A percentile compares a stretch with the other conserved stretches of the same genome.
Evolutionary conservation across 768 basidiomycete genomes (phyloP).

Genomic region (Agaricus blazei): DNA sequence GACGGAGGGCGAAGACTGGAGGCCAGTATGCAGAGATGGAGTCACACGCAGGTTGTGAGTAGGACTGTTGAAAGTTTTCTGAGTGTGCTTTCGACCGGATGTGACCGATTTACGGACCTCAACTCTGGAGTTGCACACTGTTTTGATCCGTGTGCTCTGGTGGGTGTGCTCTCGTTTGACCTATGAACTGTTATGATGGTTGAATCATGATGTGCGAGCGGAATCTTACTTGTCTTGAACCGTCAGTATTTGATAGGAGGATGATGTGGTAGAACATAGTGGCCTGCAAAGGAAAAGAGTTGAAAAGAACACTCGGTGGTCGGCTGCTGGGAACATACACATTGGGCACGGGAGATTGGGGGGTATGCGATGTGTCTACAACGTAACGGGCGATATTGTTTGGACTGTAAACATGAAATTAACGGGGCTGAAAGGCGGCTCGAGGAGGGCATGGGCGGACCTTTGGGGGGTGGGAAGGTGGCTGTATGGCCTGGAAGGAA

Average conservation of each 20-base stretch:
- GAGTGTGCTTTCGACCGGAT: not conserved
- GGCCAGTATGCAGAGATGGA: conserved; percentile 10
- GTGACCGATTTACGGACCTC: conserved; percentile 25
- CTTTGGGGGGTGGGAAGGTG: conserved; percentile 35
- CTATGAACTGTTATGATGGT: conserved; percentile 9
- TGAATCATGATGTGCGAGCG: conserved; percentile 7
- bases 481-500: conserved; percentile 20
- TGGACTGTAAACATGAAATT: conserved; percentile 12
- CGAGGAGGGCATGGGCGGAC: conserved; percentile 12
- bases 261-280: not conserved
- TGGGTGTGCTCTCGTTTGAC: conserved; percentile 16
- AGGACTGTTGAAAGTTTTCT: conserved; percentile 7
- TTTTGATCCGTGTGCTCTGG: conserved; percentile 19
- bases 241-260: conserved; percentile 6
- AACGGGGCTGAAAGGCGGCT: not conserved
- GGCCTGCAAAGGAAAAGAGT: not conserved
- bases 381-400: conserved; percentile 14
- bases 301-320: not conserved
- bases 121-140: conserved; percentile 44
- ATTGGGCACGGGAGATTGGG: conserved; percentile 14
- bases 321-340: not conserved
- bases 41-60: conserved; percentile 18
- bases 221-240: conserved; percentile 14
- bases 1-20: conserved; percentile 8
- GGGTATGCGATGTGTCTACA: conserved; percentile 5